phyloP scores from a whole-genome alignment of 2,329 filamentous ascomycete species.

The Raffaelea arxii region DNA sequence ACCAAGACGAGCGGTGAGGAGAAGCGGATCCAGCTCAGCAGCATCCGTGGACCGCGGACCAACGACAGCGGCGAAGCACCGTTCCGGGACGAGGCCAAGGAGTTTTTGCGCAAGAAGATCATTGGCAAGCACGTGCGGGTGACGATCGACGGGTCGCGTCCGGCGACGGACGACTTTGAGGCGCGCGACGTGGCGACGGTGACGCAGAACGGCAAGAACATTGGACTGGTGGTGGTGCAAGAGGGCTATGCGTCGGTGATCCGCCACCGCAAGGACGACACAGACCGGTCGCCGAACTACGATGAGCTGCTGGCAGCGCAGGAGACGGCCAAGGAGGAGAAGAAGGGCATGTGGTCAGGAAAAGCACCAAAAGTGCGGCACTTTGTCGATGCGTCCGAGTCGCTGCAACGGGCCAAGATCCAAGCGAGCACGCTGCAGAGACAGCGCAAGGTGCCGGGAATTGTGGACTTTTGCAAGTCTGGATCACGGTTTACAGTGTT shows the following conservation, averaged over 20 bases:
- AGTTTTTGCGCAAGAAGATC: conserved; percentile 84
- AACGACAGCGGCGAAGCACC: conserved; percentile 79
- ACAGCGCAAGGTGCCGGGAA: conserved; percentile 82
- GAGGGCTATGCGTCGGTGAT: conserved; percentile 91
- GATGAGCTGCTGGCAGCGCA: conserved; percentile 78
- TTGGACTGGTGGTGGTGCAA: conserved; percentile 78
- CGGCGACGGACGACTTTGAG: conserved; percentile 82
- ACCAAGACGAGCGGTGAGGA: conserved; percentile 69
- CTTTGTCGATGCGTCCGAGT: conserved; percentile 86
- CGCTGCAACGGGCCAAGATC: conserved; percentile 88
- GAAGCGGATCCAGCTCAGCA: conserved; percentile 86
- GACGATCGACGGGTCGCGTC: conserved; percentile 80
- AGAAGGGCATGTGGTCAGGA: conserved; percentile 90
- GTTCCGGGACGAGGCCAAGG: conserved; percentile 89
- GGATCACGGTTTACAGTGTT: conserved; percentile 88
- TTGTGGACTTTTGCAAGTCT: conserved; percentile 98
- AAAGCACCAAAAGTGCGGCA: conserved; percentile 73
- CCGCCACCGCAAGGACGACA: conserved; percentile 88
- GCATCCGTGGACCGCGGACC: conserved; percentile 83
- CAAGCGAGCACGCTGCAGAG: conserved; percentile 79
- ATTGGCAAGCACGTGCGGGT: conserved; percentile 95
- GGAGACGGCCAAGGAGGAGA: conserved; percentile 72
- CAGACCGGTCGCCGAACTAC: conserved; percentile 87
- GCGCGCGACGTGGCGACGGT: conserved; percentile 92
- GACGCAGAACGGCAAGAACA: conserved; percentile 72